Evolutionary conservation across 805 yeast species (phyloP), one percentile per base, ranked within the genome.

Genomic region (Candida fluviatilis): DNA sequence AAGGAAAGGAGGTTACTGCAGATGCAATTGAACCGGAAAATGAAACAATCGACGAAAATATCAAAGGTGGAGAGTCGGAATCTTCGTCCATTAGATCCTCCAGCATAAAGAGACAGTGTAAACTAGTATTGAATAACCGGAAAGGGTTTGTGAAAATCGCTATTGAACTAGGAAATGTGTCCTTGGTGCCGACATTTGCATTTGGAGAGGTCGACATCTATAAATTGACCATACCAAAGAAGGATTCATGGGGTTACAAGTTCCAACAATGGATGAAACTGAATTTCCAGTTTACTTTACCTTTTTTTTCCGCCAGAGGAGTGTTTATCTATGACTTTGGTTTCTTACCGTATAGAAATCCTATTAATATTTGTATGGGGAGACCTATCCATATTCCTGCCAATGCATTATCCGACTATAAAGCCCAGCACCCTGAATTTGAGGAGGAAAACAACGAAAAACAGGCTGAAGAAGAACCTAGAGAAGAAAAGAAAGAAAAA

Each of bases 321-420:
- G 70, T 93, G 1, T 90, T 91, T 62, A 87, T 91, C 52, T 86
- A 90, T 51, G 96, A 89, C 55, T 86, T 84, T 63, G 99, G 99
- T 0, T 62, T 93, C 21, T 60, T 93, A 40, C 98, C 99, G 1
- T 90, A 78, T 57, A 71, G 97, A 47, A 75, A 82, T 37, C 86
- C 86, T 2, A 81, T 93, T 39, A 73, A 85, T 45, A 71, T 93
- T 11, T 95, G 86, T 41, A 66, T 79, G 24, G 95, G 95, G 0
- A 64, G 60, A 16, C 90, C 95, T 4, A 78, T 82, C 17, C 64
- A 69, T 35, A 69, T 82, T 4, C 84, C 86, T 4, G 47, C 53
- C 5, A 60, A 60, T 12, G 48, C 55, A n/a, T 40, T 66, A 21
- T 54, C 49, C 37, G 64, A 61, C 4, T 64, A 63, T 43, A 47